Conservation (phyloP, 768 basidiomycete genomes). For the Xerocomellus chrysenteron region DNA sequence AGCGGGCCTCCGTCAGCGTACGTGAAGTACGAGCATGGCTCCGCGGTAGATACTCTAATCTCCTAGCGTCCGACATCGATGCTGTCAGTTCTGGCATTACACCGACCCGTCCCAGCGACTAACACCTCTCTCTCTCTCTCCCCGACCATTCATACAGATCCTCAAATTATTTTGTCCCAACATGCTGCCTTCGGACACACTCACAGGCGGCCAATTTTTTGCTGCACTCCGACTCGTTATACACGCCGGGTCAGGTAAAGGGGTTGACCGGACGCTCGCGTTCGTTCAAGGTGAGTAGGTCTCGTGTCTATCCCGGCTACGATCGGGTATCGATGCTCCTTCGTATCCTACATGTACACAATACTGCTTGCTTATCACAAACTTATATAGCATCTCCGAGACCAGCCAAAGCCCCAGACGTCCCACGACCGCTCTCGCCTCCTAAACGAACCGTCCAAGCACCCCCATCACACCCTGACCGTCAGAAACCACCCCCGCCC, state of each 20-base stretch:
- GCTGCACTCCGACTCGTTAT: conserved; percentile 66
- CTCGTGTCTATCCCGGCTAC: background rate
- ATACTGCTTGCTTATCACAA: conserved; percentile 8
- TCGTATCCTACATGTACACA: background rate
- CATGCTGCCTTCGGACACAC: conserved; percentile 48
- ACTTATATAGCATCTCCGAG: conserved; percentile 18
- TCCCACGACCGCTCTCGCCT: conserved; percentile 17
- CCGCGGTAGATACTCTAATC: conserved; percentile 61
- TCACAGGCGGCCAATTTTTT: conserved; percentile 75
- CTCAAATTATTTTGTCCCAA: conserved; percentile 61
- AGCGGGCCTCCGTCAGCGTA: conserved; percentile 50
- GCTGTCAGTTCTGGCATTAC: conserved; percentile 40
- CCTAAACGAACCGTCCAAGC: conserved; percentile 21
- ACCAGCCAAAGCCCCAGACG: conserved; percentile 4
- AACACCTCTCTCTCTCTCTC: background rate
- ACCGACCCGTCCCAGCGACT: background rate
- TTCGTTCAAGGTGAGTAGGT: conserved; percentile 67
- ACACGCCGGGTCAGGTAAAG: conserved; percentile 60
- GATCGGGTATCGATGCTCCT: background rate
- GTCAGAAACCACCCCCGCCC: conserved; percentile 22
- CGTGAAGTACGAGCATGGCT: conserved; percentile 78
- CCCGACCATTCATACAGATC: conserved; percentile 43
- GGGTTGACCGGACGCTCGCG: conserved; percentile 62
- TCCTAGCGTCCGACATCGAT: conserved; percentile 56
- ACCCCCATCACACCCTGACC: conserved; percentile 31